Percentiles rank a stretch among this genome's conserved stretches.
These are phyloP conservation scores for Phaeotremella skinneri DNA, from an alignment of 768 basidiomycete species.

Conservation along the genomic window DNA sequence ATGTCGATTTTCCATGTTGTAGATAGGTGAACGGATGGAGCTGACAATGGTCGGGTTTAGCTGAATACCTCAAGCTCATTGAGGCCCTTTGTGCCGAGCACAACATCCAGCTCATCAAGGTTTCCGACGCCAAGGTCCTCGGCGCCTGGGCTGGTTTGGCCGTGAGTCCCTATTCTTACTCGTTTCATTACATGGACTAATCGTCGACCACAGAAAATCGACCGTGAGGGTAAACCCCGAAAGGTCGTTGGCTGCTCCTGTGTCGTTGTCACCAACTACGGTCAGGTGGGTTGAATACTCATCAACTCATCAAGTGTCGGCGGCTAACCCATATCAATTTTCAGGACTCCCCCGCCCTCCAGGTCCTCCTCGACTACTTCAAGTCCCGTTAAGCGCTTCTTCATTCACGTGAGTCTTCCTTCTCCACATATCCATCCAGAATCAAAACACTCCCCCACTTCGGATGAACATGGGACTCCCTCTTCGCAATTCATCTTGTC, in stretches of 20 bases:
- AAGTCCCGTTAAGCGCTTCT: slow-evolving; percentile 70
- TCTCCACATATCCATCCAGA: neutral
- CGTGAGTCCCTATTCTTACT: slow-evolving; percentile 40
- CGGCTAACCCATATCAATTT: neutral
- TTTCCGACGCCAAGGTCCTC: slow-evolving; percentile 94
- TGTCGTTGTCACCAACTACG: slow-evolving; percentile 98
- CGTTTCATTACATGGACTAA: neutral
- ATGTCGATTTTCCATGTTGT: slow-evolving; percentile 18
- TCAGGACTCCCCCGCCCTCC: slow-evolving; percentile 82
- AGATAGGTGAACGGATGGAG: neutral
- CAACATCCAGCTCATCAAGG: slow-evolving; percentile 99
- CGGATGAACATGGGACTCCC: slow-evolving; percentile 53
- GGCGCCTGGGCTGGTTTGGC: slow-evolving; percentile 98
- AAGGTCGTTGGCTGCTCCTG: slow-evolving; percentile 66
- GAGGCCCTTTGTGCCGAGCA: slow-evolving; percentile 99
- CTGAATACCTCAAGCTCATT: slow-evolving; percentile 99
- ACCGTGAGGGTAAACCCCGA: slow-evolving; percentile 95
- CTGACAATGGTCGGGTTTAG: slow-evolving; percentile 46
- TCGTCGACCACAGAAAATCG: slow-evolving; percentile 65
- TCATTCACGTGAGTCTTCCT: neutral
- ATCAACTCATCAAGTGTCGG: neutral
- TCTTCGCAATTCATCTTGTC: slow-evolving; percentile 49
- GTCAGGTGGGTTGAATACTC: slow-evolving; percentile 55
- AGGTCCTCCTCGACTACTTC: slow-evolving; percentile 74
- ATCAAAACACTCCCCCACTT: slow-evolving; percentile 10